These are phyloP conservation scores for Syzygium aromaticum DNA, from an alignment of 345 rosid species.

Conservation along the genomic window DNA sequence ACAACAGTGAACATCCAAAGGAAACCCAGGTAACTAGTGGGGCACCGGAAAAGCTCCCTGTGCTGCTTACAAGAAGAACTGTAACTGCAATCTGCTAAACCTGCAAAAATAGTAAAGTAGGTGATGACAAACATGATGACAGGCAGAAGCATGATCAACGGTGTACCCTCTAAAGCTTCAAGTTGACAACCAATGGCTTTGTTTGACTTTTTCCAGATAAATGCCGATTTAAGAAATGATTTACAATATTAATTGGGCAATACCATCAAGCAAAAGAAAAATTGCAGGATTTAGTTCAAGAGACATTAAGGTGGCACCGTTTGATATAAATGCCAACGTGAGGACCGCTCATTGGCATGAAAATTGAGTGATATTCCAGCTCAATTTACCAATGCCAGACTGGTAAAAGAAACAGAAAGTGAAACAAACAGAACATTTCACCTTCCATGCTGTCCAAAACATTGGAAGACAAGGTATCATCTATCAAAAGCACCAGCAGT, in stretches of 20 bases:
- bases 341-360: background rate
- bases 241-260: no score
- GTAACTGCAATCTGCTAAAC: background rate
- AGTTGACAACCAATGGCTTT: no score
- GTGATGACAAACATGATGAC: no score
- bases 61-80: background rate
- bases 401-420: background rate
- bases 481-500: conserved; percentile 77
- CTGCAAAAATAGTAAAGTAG: background rate
- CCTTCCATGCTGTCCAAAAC: conserved; percentile 97
- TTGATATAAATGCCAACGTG: background rate
- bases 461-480: conserved; percentile 98
- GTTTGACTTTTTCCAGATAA: no score
- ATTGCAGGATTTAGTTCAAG: no score
- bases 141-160: background rate
- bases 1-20: background rate
- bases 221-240: no score
- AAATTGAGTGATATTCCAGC: background rate
- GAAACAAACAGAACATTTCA: background rate
- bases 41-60: background rate
- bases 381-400: background rate
- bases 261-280: no score
- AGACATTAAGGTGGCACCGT: background rate
- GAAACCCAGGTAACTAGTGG: background rate
- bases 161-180: background rate